These are phyloP conservation scores for Alternaria burnsii DNA, from an alignment of 2,329 filamentous ascomycete species.

Conservation along the genomic window DNA sequence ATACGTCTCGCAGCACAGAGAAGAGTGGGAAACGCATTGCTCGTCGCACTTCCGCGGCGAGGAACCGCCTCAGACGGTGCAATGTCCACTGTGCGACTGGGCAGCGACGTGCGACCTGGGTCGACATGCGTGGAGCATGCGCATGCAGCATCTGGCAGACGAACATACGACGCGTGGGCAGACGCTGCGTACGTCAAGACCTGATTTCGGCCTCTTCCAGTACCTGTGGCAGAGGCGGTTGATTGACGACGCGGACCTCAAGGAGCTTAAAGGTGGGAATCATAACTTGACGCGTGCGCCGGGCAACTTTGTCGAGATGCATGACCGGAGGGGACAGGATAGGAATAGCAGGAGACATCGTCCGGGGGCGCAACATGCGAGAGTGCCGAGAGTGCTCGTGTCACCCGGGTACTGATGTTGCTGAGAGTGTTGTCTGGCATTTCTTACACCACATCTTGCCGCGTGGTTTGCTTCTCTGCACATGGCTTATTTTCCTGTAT, in stretches of 20 bases:
- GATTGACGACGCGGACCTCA: constrained; percentile 44
- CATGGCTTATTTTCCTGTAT: neutral
- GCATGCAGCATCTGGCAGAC: constrained; percentile 42
- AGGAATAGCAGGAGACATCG: constrained; percentile 14
- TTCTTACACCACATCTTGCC: neutral
- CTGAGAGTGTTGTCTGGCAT: neutral
- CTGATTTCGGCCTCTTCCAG: constrained; percentile 41
- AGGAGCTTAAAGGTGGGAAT: constrained; percentile 45
- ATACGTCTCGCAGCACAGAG: constrained; percentile 28
- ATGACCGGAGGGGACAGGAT: constrained; percentile 10
- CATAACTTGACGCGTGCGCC: constrained; percentile 32
- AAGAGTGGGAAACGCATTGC: constrained; percentile 45
- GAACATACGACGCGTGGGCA: constrained; percentile 35
- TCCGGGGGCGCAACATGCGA: constrained; percentile 22
- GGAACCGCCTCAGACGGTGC: constrained; percentile 39
- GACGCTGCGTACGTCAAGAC: constrained; percentile 33
- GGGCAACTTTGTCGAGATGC: constrained; percentile 32
- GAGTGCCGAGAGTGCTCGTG: constrained; percentile 6
- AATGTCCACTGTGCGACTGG: constrained; percentile 47
- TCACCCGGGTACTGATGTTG: constrained; percentile 9
- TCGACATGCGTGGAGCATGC: constrained; percentile 30
- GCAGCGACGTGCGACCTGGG: constrained; percentile 21
- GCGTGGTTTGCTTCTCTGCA: neutral
- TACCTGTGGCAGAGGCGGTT: constrained; percentile 43
- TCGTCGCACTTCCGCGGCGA: constrained; percentile 45